Evolutionary conservation across 768 basidiomycete genomes (phyloP), one percentile per base, ranked within the genome.

Genomic region (Leccinum truebloodii): DNA sequence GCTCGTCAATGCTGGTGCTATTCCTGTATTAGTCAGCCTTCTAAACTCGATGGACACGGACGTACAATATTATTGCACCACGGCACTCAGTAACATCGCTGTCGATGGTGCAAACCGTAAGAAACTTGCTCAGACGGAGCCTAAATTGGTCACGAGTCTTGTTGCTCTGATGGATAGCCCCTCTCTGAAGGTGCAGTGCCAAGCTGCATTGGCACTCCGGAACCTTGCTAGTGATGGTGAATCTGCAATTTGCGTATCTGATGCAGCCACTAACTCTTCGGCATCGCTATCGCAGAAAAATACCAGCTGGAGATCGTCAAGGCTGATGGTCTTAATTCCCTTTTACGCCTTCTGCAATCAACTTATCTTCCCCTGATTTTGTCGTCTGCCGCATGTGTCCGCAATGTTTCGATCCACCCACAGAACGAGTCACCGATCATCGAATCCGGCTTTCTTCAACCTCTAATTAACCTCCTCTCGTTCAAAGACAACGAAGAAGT

Each of bases 401-500:
- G 97, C 62, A 99, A 99, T 69, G 97, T 99, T 35, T 98, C 96
- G 7, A 99, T 98, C 60, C 97, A 98, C 74, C 97, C 97, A 0
- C 86, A 88, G 72, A 99, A 99, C 80, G 97, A 98, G 75, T 97
- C 95, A 1, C 97, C 96, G 18, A 99, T 99, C 74, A 99, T 99
- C 73, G 97, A 99, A 69, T 92, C 94, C 37, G 96, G 96, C 20
- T 99, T 99, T 81, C 78, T 98, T 63, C 90, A 94, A 69, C 97
- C 97, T 1, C 79, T 99, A 44, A 98, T 99, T 74, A 95, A 94
- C 71, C 83, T 99, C 34, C 80, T 99, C 22, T 93, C 95, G 2
- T 98, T 98, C 80, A 98, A 98, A 75, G 97, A 99, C 75, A 98
- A 98, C 70, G 97, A 99, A 78, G 97, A 99, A 76, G 95, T 99